Evolutionary conservation across 352 stramenopile genomes (phyloP).

Genomic region (Globisporangium abappressorium): DNA sequence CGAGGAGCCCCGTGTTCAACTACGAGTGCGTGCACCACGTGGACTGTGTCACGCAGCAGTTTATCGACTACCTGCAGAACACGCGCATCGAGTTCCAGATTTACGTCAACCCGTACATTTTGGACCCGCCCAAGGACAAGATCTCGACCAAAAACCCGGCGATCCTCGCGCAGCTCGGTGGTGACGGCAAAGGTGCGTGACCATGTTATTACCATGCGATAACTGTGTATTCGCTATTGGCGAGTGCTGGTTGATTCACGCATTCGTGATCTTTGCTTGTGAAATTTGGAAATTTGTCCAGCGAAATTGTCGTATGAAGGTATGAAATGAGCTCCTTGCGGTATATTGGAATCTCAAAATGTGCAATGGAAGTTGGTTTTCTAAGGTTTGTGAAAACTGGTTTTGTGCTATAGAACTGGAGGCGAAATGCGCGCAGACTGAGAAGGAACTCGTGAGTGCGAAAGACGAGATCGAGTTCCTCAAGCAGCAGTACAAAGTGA

Average conservation of each 20-base stretch:
- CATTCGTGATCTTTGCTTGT: background rate
- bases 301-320: conserved; percentile 43
- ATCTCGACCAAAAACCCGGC: conserved; percentile 74
- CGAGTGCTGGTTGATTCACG: background rate
- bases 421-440: conserved; percentile 43
- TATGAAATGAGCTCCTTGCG: background rate
- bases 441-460: conserved; percentile 34
- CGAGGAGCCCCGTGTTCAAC: conserved; percentile 85
- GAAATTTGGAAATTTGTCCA: conserved; percentile 11
- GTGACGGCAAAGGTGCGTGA: conserved; percentile 33
- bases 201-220: background rate
- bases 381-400: background rate
- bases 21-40: conserved; percentile 89
- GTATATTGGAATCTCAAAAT: background rate
- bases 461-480: conserved; percentile 51
- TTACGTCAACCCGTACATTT: conserved; percentile 88
- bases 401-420: conserved; percentile 41
- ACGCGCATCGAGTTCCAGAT: conserved; percentile 84
- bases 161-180: conserved; percentile 62
- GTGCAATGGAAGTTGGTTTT: background rate
- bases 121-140: conserved; percentile 79
- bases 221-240: background rate
- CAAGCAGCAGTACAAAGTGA: conserved; percentile 41
- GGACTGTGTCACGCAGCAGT: conserved; percentile 80
- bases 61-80: conserved; percentile 84